Conservation (phyloP, 2,329 filamentous ascomycete genomes). For the Exophiala dermatitidis region DNA sequence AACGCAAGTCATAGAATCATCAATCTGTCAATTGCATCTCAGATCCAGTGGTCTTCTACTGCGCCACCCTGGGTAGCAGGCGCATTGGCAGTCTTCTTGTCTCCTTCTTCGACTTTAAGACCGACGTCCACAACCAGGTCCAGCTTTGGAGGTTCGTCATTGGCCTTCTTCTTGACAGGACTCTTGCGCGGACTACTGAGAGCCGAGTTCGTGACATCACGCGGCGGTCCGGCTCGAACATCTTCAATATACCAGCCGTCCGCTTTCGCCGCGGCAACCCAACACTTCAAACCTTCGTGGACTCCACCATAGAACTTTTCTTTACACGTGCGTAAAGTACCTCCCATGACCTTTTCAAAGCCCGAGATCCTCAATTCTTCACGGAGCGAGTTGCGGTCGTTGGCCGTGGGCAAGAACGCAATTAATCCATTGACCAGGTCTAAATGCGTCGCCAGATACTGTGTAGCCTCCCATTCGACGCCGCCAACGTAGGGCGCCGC, state of each 20-base stretch:
- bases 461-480: conserved; percentile 97
- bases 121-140: conserved; percentile 37
- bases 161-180: conserved; percentile 43
- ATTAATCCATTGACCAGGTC: conserved; percentile 88
- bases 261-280: conserved; percentile 78
- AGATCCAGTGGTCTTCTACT: too few species aligned
- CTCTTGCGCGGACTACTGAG: conserved; percentile 38
- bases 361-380: conserved; percentile 71
- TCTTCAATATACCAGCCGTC: conserved; percentile 81
- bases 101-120: not conserved
- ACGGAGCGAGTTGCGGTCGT: conserved; percentile 72
- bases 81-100: too few species aligned
- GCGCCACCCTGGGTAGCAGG: too few species aligned
- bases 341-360: conserved; percentile 84
- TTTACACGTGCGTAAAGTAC: conserved; percentile 81
- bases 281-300: conserved; percentile 79
- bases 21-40: too few species aligned
- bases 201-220: conserved; percentile 28
- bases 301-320: conserved; percentile 95
- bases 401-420: conserved; percentile 63
- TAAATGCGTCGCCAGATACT: conserved; percentile 86
- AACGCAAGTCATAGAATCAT: too few species aligned
- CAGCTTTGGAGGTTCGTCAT: conserved; percentile 49
- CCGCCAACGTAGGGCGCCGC: conserved; percentile 94
- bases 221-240: conserved; percentile 54